phyloP scores from a whole-genome alignment of 768 basidiomycete genomes.

The Boletus vermiculosoides region DNA sequence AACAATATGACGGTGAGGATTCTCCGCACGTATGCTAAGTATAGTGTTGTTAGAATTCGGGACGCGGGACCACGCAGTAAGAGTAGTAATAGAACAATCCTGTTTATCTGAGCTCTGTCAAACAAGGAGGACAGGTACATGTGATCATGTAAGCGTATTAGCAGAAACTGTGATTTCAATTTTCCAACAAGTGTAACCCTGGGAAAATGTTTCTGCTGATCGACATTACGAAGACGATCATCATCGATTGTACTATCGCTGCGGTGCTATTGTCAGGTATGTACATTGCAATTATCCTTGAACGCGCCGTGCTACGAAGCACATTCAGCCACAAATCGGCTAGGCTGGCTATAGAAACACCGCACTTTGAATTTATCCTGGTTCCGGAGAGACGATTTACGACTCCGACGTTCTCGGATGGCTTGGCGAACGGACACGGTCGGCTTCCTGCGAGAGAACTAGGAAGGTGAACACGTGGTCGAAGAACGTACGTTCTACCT shows the following conservation, averaged over 20 bases:
- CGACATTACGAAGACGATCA: background rate
- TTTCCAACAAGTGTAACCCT: background rate
- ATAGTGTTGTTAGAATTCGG: no score
- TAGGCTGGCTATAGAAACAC: background rate
- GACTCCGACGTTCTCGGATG: background rate
- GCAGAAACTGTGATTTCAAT: no score
- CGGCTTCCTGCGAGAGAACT: background rate
- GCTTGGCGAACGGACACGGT: background rate
- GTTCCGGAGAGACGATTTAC: background rate
- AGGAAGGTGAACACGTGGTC: background rate
- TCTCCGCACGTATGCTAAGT: no score
- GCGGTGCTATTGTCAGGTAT: background rate
- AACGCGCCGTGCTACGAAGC: background rate
- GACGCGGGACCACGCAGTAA: no score
- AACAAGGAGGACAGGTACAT: no score
- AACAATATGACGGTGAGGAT: no score
- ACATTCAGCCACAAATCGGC: background rate
- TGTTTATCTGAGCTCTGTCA: no score
- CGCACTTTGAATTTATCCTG: no score
- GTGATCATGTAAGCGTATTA: no score
- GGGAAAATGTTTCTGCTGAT: background rate
- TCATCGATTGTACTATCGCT: background rate
- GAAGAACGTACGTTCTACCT: no score
- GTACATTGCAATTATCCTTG: background rate
- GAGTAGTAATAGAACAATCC: no score